phyloP scores from a whole-genome alignment of 1,284 basidiomycete species.

The Microbotryum silenes-acaulis region DNA sequence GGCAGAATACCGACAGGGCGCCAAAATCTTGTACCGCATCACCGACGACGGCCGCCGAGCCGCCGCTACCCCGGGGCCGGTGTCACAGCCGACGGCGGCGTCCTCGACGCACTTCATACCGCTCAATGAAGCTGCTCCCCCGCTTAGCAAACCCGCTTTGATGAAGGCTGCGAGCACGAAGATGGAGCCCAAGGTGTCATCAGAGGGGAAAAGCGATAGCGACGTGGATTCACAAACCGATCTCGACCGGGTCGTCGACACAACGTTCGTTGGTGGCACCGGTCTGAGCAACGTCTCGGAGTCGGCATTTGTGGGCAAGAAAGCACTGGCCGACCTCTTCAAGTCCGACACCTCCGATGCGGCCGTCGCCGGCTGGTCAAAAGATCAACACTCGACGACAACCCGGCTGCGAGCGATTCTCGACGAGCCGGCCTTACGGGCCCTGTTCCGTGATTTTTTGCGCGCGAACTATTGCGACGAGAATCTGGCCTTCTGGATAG shows the following conservation, averaged over 20 bases:
- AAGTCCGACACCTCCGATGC: slow-evolving; percentile 20
- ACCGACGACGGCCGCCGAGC: slow-evolving; percentile 80
- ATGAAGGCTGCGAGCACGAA: slow-evolving; percentile 45
- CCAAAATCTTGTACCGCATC: slow-evolving; percentile 87
- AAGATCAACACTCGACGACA: slow-evolving; percentile 59
- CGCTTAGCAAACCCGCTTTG: slow-evolving; percentile 44
- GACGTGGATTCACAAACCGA: slow-evolving; percentile 12
- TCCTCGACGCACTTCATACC: slow-evolving; percentile 5
- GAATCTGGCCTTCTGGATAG: slow-evolving; percentile 93
- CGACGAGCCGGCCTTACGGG: slow-evolving; percentile 81
- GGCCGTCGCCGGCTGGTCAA: slow-evolving; percentile 47
- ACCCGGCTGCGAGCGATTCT: slow-evolving; percentile 86
- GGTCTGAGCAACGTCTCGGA: slow-evolving; percentile 22
- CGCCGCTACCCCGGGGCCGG: slow-evolving; percentile 26
- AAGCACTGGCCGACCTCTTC: slow-evolving; percentile 30
- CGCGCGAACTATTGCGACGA: slow-evolving; percentile 95
- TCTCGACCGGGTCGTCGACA: slow-evolving; percentile 7
- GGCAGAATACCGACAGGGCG: slow-evolving; percentile 89
- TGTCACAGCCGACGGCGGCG: not conserved
- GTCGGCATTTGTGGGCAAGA: slow-evolving; percentile 15
- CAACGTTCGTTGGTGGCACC: slow-evolving; percentile 5
- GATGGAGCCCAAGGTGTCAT: slow-evolving; percentile 5
- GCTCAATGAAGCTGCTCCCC: slow-evolving; percentile 38
- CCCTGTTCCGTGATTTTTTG: slow-evolving; percentile 88
- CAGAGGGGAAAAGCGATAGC: slow-evolving; percentile 18